phyloP scores from a whole-genome alignment of 345 rosid species.

The Streptanthus diversifolius region DNA sequence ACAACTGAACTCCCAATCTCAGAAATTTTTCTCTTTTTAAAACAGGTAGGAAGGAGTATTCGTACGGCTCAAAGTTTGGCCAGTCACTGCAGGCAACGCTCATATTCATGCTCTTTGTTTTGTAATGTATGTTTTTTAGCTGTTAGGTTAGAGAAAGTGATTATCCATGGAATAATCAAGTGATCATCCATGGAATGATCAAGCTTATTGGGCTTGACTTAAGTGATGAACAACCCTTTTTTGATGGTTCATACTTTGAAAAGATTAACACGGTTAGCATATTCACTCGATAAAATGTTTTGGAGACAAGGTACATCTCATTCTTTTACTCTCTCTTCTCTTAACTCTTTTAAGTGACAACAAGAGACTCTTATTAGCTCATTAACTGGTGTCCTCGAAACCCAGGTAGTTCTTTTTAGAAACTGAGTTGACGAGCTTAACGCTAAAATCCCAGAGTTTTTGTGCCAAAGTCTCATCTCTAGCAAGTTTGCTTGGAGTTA shows the following conservation, averaged over 20 bases:
- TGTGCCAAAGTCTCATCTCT: conserved; percentile 50
- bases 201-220: too few relatives aligned
- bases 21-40: too few relatives aligned
- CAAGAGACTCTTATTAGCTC: neutral
- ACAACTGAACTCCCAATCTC: too few relatives aligned
- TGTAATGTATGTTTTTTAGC: neutral
- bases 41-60: too few relatives aligned
- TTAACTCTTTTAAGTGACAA: neutral
- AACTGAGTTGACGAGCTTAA: conserved; percentile 44
- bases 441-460: conserved; percentile 80
- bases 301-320: neutral
- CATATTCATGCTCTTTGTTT: too few relatives aligned
- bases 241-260: neutral
- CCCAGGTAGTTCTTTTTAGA: conserved; percentile 31
- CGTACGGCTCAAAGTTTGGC: too few relatives aligned
- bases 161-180: neutral
- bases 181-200: too few relatives aligned
- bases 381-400: conserved; percentile 1
- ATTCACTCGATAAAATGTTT: neutral
- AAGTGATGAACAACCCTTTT: neutral
- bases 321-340: neutral
- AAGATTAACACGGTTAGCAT: neutral
- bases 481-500: conserved; percentile 53
- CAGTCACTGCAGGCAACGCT: too few relatives aligned
- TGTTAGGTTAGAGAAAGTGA: neutral